Conservation (phyloP, 1,284 basidiomycete species). For the Ceratobasidium sp. region DNA sequence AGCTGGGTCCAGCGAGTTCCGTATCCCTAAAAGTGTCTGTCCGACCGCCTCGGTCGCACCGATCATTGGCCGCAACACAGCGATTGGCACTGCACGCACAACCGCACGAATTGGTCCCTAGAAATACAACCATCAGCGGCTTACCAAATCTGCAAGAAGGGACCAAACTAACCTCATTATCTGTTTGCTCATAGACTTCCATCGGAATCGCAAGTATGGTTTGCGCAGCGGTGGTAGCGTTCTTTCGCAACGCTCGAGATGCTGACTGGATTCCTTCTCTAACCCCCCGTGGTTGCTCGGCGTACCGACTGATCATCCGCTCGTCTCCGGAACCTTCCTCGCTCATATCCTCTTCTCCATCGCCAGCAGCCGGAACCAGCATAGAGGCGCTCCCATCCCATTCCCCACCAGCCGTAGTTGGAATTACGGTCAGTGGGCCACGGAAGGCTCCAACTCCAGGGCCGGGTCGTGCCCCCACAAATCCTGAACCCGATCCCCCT, state of each 20-base stretch:
- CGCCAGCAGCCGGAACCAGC: slow-evolving; percentile 47
- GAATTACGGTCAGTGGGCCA: slow-evolving; percentile 32
- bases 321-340: slow-evolving; percentile 52
- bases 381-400: slow-evolving; percentile 43
- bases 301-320: slow-evolving; percentile 79
- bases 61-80: slow-evolving; percentile 95
- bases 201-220: slow-evolving; percentile 98
- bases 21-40: slow-evolving; percentile 92
- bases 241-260: slow-evolving; percentile 84
- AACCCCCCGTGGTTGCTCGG: slow-evolving; percentile 86
- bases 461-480: slow-evolving; percentile 40
- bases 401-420: slow-evolving; percentile 14
- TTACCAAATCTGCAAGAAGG: neutral
- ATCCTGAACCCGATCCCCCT: slow-evolving; percentile 43
- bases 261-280: slow-evolving; percentile 91
- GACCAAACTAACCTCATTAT: slow-evolving; percentile 74
- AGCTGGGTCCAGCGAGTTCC: slow-evolving; percentile 86
- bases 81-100: slow-evolving; percentile 95
- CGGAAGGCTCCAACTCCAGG: slow-evolving; percentile 39
- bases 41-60: slow-evolving; percentile 95
- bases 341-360: slow-evolving; percentile 59
- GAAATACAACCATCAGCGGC: slow-evolving; percentile 9
- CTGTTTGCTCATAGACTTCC: slow-evolving; percentile 96
- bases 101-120: slow-evolving; percentile 92
- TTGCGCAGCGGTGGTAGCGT: slow-evolving; percentile 93